These are phyloP conservation scores for Fusarium chaquense DNA, from an alignment of 2,329 filamentous ascomycete species.

Conservation along the genomic window DNA sequence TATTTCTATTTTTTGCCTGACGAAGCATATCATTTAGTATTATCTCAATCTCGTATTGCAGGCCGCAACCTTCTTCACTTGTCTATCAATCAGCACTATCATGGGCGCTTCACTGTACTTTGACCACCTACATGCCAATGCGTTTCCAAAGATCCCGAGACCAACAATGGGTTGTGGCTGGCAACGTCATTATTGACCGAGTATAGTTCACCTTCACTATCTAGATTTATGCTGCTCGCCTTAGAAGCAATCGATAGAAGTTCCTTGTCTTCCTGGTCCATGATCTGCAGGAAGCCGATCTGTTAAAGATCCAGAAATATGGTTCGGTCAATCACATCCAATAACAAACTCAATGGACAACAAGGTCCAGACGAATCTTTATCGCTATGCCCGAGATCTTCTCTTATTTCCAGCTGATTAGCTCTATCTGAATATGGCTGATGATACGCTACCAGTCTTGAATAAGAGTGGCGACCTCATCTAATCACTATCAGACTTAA, in stretches of 20 bases:
- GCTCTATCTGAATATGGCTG: neutral
- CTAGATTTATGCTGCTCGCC: conserved; percentile 13
- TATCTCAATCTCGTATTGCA: conserved; percentile 11
- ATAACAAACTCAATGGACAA: neutral
- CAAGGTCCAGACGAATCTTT: conserved; percentile 1
- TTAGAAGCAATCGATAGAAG: neutral
- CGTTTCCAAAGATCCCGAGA: neutral
- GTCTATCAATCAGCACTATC: conserved; percentile 2
- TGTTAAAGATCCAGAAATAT: neutral
- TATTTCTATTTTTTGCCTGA: neutral
- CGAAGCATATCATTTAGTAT: conserved; percentile 1
- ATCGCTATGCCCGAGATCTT: neutral
- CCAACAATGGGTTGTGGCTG: neutral
- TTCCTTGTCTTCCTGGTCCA: neutral
- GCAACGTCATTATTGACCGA: conserved; percentile 22
- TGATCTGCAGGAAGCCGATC: neutral
- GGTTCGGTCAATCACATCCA: conserved; percentile 1
- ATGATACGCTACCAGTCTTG: neutral
- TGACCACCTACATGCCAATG: conserved; percentile 15
- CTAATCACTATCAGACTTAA: neutral
- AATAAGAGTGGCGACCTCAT: too few species aligned
- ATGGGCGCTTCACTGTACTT: neutral
- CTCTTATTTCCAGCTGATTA: neutral
- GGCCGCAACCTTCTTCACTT: conserved; percentile 10
- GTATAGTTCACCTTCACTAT: conserved; percentile 9